phyloP scores from a whole-genome alignment of 208 protist genomes.

The Crithidia acanthocephali region DNA sequence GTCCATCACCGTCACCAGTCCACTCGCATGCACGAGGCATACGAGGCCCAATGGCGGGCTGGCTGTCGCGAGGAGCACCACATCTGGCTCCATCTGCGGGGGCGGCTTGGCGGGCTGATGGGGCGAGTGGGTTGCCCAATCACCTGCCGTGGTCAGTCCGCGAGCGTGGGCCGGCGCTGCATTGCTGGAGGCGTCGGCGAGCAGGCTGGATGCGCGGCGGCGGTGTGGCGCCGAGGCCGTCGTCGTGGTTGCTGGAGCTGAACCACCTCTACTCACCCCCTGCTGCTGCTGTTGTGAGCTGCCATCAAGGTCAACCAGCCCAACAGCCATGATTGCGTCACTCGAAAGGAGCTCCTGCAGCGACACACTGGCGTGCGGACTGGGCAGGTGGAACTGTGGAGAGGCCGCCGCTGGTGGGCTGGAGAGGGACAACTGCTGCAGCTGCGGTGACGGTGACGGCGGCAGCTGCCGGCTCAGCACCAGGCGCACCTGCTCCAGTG shows the following conservation, averaged over 20 bases:
- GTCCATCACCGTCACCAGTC: conserved; percentile 64
- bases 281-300: not conserved
- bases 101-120: not conserved
- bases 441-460: not conserved
- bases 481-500: conserved; percentile 18
- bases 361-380: not conserved
- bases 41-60: conserved; percentile 60
- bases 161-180: not conserved
- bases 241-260: no score
- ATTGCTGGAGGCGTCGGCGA: conserved; percentile 4
- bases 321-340: not conserved
- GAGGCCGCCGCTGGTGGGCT: not conserved
- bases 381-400: not conserved
- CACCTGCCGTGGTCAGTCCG: no score
- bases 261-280: no score
- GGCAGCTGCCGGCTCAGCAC: not conserved
- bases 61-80: conserved; percentile 68
- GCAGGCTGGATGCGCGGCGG: conserved; percentile 8
- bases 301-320: not conserved
- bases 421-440: not conserved
- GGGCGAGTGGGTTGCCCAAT: no score
- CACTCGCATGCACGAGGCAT: conserved; percentile 79
- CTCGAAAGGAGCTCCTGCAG: not conserved
- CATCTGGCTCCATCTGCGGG: conserved; percentile 63
- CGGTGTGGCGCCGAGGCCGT: not conserved